Evolutionary conservation across 164 flowering plant species (phyloP).

Genomic region (Saururus chinensis): DNA sequence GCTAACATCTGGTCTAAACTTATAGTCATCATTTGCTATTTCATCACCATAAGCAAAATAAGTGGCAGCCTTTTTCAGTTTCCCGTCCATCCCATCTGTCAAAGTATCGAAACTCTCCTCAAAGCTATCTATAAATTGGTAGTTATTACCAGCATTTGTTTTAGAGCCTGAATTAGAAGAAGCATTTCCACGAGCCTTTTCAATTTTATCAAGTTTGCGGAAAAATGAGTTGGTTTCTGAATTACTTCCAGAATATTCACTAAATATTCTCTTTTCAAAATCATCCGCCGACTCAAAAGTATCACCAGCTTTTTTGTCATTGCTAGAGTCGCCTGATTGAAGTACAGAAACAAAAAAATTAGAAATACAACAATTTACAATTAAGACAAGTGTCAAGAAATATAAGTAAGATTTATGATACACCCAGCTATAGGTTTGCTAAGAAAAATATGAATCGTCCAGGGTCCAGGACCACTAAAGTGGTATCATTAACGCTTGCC

Average conservation of each 20-base stretch:
- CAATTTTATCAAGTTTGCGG: constrained; percentile 37
- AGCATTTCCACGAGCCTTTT: constrained; percentile 21
- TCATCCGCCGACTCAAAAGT: constrained; percentile 50
- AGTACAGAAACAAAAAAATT: constrained; percentile 1
- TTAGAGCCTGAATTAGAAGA: constrained; percentile 11
- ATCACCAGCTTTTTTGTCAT: constrained; percentile 13
- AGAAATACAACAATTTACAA: background rate
- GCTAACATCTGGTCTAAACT: constrained; percentile 48
- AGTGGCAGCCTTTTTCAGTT: constrained; percentile 57
- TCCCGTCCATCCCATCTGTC: constrained; percentile 66
- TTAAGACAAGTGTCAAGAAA: too few species aligned
- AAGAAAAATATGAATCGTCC: too few species aligned
- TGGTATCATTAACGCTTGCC: too few species aligned
- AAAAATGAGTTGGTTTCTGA: constrained; percentile 29
- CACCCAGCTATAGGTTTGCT: too few species aligned
- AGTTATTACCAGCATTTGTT: constrained; percentile 6
- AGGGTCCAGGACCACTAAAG: too few species aligned
- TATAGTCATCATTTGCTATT: constrained; percentile 32
- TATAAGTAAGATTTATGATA: too few species aligned
- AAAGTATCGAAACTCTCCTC: constrained; percentile 41
- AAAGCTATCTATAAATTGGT: constrained; percentile 18
- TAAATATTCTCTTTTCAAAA: constrained; percentile 49
- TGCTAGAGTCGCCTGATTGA: constrained; percentile 18
- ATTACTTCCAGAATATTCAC: constrained; percentile 22
- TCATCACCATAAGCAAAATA: constrained; percentile 47